A percentile compares a stretch with the other conserved stretches of the same genome.
phyloP scores from a whole-genome alignment of 768 basidiomycete genomes.

The Phaeotremella fagi region DNA sequence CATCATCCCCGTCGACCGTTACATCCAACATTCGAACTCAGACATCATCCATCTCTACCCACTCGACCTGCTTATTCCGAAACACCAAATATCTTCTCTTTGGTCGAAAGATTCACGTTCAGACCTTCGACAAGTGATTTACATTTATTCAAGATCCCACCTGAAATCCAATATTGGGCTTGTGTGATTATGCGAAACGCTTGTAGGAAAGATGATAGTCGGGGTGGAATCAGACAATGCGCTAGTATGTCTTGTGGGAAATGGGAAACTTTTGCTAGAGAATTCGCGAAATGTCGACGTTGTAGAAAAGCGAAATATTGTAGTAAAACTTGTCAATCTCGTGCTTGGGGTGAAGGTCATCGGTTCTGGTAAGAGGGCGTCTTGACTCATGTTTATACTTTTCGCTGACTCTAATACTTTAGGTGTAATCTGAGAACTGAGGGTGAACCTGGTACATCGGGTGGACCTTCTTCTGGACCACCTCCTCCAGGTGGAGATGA shows the following conservation, averaged over 20 bases:
- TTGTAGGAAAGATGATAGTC: constrained; percentile 89
- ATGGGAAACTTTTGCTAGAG: constrained; percentile 87
- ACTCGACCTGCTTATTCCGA: constrained; percentile 44
- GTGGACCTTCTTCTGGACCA: constrained; percentile 1
- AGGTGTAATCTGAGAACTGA: constrained; percentile 32
- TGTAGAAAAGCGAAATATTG: constrained; percentile 99
- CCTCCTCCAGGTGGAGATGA: constrained; percentile 8
- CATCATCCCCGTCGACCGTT: constrained; percentile 62
- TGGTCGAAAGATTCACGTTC: constrained; percentile 95
- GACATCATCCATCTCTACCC: constrained; percentile 27
- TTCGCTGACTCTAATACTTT: constrained; percentile 1
- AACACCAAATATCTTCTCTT: constrained; percentile 76
- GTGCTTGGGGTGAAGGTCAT: constrained; percentile 94
- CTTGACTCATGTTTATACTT: neutral
- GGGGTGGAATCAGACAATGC: constrained; percentile 92
- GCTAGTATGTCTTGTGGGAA: constrained; percentile 96
- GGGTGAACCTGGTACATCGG: constrained; percentile 9
- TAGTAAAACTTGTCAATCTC: constrained; percentile 93
- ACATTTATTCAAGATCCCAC: constrained; percentile 64
- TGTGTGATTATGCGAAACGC: constrained; percentile 99
- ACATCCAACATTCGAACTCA: constrained; percentile 44
- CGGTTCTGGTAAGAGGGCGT: constrained; percentile 71
- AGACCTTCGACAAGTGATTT: constrained; percentile 78
- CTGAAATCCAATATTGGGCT: constrained; percentile 97
- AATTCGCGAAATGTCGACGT: constrained; percentile 93